Evolutionary conservation across 257 asterid genomes (phyloP).

Genomic region (Gynochthodes officinalis): DNA sequence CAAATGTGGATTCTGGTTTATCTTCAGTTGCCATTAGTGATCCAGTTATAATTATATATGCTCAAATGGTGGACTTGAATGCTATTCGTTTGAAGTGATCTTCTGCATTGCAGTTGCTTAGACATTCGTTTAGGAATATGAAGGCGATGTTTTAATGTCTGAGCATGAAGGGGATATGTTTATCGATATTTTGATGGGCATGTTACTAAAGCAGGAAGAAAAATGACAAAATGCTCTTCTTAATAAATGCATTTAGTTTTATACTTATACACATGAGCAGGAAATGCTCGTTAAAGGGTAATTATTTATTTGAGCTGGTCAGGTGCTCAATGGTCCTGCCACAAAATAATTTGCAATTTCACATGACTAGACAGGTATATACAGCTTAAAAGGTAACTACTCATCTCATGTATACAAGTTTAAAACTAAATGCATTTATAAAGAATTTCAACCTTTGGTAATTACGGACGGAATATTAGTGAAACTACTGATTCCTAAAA

Average conservation of each 20-base stretch:
- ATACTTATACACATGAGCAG: no score
- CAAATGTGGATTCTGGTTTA: background rate
- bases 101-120: background rate
- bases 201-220: conserved; percentile 4
- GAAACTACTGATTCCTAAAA: background rate
- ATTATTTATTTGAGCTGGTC: conserved; percentile 12
- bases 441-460: no score
- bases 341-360: background rate
- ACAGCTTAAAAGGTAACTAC: background rate
- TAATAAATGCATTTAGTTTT: no score
- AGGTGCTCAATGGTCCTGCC: background rate
- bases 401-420: no score
- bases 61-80: background rate
- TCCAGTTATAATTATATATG: background rate
- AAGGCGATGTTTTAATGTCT: background rate
- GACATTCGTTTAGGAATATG: background rate
- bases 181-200: background rate
- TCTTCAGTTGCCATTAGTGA: conserved; percentile 25
- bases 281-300: background rate
- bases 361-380: conserved; percentile 4
- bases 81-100: background rate
- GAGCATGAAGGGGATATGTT: background rate
- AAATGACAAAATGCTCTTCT: conserved; percentile 3
- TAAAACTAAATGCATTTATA: no score
- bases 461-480: no score